These are phyloP conservation scores for Huiozyma naganishii DNA, from an alignment of 805 yeast genomes.

Conservation along the genomic window DNA sequence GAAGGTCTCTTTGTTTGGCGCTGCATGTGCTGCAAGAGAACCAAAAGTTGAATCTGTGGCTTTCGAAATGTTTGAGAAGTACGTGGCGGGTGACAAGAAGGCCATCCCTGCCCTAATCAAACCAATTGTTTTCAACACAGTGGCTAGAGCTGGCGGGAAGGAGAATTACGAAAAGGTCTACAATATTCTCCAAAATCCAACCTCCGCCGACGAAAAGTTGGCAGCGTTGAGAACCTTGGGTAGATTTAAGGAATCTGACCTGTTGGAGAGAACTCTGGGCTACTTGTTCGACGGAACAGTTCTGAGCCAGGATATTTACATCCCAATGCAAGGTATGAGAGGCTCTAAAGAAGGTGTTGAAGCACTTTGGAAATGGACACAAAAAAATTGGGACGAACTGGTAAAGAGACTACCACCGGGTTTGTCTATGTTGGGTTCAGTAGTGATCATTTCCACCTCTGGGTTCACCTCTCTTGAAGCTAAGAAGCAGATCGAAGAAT, in stretches of 20 bases:
- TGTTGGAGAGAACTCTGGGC: constrained; percentile 45
- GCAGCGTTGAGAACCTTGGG: constrained; percentile 64
- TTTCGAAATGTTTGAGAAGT: constrained; percentile 39
- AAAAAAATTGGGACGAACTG: constrained; percentile 59
- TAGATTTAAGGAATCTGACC: constrained; percentile 38
- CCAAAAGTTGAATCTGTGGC: constrained; percentile 37
- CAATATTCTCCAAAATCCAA: constrained; percentile 48
- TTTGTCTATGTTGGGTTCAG: constrained; percentile 63
- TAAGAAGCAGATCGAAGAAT: constrained; percentile 37
- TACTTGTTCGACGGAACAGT: constrained; percentile 47
- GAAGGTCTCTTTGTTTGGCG: constrained; percentile 49
- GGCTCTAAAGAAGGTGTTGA: constrained; percentile 53
- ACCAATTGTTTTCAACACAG: constrained; percentile 49
- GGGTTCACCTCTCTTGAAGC: constrained; percentile 50
- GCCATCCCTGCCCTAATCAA: constrained; percentile 69
- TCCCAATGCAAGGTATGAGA: constrained; percentile 66
- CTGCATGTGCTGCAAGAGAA: constrained; percentile 47
- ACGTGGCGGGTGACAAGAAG: constrained; percentile 47
- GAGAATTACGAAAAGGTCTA: constrained; percentile 52
- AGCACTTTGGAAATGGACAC: constrained; percentile 66
- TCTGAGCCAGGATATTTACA: constrained; percentile 62
- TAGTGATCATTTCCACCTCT: constrained; percentile 50
- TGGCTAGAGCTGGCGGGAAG: constrained; percentile 51
- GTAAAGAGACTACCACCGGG: constrained; percentile 65
- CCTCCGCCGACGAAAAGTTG: constrained; percentile 51